These are phyloP conservation scores for Bauhinia variegata DNA, from an alignment of 306 rosid genomes.

Conservation along the genomic window DNA sequence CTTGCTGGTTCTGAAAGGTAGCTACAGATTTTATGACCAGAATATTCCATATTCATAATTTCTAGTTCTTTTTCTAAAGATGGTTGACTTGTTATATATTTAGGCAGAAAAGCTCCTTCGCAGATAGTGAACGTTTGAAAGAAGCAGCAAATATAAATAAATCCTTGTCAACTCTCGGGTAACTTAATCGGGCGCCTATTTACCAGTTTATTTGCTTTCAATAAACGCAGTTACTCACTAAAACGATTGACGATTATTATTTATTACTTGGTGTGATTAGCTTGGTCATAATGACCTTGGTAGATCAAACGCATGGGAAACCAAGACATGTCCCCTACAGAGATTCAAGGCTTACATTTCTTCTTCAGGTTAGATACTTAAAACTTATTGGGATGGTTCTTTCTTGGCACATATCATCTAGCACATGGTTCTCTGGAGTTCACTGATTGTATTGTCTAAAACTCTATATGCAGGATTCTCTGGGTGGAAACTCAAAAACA, in stretches of 20 bases:
- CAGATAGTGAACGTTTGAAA: slow-evolving; percentile 90
- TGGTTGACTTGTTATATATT: slow-evolving; percentile 38
- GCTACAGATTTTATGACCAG: slow-evolving; percentile 21
- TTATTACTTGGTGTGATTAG: slow-evolving; percentile 52
- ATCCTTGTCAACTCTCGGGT: slow-evolving; percentile 96
- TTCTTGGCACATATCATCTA: background rate
- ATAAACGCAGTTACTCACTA: slow-evolving; percentile 21
- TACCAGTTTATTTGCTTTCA: slow-evolving; percentile 33
- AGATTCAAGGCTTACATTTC: slow-evolving; percentile 97
- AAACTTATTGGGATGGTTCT: slow-evolving; percentile 24
- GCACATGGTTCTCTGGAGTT: slow-evolving; percentile 26
- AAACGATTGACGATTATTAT: slow-evolving; percentile 36
- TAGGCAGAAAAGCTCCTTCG: slow-evolving; percentile 97
- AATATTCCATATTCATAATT: slow-evolving; percentile 11
- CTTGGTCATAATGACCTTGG: slow-evolving; percentile 95
- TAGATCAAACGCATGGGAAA: slow-evolving; percentile 90
- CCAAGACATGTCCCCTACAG: slow-evolving; percentile 96
- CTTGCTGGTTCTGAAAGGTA: slow-evolving; percentile 99
- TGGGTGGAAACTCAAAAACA: slow-evolving; percentile 98
- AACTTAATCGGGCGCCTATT: slow-evolving; percentile 33
- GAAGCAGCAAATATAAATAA: slow-evolving; percentile 97
- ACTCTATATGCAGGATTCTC: slow-evolving; percentile 79
- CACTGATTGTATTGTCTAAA: slow-evolving; percentile 22
- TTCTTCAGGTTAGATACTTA: slow-evolving; percentile 78
- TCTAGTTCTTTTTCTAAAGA: slow-evolving; percentile 26